phyloP scores from a whole-genome alignment of 768 basidiomycete species.

The Crepidotus variabilis region DNA sequence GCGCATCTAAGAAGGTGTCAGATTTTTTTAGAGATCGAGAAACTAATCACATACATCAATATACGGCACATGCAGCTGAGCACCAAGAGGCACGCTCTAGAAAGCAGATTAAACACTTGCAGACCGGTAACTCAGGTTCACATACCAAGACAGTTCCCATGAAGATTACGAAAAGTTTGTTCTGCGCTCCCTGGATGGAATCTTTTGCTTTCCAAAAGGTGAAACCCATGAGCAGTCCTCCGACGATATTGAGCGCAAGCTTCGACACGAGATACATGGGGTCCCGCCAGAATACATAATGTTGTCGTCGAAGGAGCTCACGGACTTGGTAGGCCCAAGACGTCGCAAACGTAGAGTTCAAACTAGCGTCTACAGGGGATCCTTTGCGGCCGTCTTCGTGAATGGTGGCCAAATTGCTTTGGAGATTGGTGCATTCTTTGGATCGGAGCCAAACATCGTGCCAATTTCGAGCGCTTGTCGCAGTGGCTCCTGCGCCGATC shows the following conservation, averaged over 20 bases:
- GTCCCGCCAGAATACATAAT: constrained; percentile 47
- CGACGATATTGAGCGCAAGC: constrained; percentile 46
- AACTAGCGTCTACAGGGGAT: constrained; percentile 30
- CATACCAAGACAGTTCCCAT: constrained; percentile 43
- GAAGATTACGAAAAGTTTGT: constrained; percentile 64
- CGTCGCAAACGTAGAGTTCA: constrained; percentile 47
- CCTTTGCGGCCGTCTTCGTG: constrained; percentile 43
- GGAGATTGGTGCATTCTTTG: constrained; percentile 33
- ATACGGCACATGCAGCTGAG: constrained; percentile 60
- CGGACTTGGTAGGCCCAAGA: constrained; percentile 47
- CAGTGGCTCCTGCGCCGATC: constrained; percentile 72
- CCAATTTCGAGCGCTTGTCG: constrained; percentile 55
- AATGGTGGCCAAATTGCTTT: constrained; percentile 41
- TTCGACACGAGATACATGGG: constrained; percentile 62
- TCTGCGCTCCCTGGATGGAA: constrained; percentile 55
- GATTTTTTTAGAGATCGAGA: constrained; percentile 55
- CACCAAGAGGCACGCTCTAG: constrained; percentile 44
- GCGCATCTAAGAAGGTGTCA: constrained; percentile 40
- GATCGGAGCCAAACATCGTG: constrained; percentile 50
- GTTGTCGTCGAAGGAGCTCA: constrained; percentile 41
- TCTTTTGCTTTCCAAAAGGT: constrained; percentile 58
- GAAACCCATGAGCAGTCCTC: constrained; percentile 58
- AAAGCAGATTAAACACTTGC: not conserved
- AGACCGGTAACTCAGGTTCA: not conserved
- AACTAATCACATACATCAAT: constrained; percentile 31